These are phyloP conservation scores for Arabis hirsuta DNA, from an alignment of 345 rosid genomes.

Conservation along the genomic window DNA sequence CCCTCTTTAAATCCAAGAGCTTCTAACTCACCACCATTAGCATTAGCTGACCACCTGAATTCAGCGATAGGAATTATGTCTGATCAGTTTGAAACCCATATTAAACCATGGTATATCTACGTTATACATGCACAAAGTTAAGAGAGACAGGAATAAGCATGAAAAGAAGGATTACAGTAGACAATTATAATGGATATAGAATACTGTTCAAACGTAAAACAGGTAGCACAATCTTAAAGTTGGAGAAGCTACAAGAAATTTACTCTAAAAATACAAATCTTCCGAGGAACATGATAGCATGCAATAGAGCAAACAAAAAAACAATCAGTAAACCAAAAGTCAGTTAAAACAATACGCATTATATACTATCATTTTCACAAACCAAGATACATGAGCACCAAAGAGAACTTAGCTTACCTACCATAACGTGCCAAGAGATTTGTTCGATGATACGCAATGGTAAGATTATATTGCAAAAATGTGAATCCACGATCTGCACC, in stretches of 20 bases:
- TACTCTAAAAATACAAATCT: not conserved
- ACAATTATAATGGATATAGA: not conserved
- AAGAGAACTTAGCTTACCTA: slow-evolving; percentile 72
- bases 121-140: not conserved
- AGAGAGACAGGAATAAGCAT: not conserved
- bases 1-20: slow-evolving; percentile 87
- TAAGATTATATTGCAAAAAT: slow-evolving; percentile 73
- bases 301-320: not conserved
- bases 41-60: slow-evolving; percentile 76
- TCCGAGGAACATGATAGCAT: not conserved
- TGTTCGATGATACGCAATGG: slow-evolving; percentile 90
- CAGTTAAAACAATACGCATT: not conserved
- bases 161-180: not conserved
- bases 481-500: slow-evolving; percentile 98
- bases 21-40: slow-evolving; percentile 70
- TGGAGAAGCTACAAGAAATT: not conserved
- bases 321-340: not conserved
- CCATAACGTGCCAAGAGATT: slow-evolving; percentile 88
- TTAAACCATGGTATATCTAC: slow-evolving; percentile 3
- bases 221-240: not conserved
- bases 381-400: not conserved
- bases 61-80: not conserved
- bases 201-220: not conserved
- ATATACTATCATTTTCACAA: not conserved
- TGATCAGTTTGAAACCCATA: not conserved